Evolutionary conservation across 106 monocot species (phyloP).

Genomic region (Allium sativum): DNA sequence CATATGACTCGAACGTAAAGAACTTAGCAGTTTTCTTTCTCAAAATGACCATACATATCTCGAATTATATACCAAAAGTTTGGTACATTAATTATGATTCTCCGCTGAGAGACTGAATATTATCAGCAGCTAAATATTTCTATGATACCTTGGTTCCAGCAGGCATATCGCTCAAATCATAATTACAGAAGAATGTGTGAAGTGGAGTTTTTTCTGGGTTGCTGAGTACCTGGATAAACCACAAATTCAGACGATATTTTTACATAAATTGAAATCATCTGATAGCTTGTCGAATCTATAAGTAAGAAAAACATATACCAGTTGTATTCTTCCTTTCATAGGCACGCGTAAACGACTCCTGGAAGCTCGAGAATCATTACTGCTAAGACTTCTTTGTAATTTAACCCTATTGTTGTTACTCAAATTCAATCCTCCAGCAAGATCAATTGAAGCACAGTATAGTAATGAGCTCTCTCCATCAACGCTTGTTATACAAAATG

Average conservation of each 20-base stretch:
- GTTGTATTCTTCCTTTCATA: conserved; percentile 81
- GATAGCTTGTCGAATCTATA: conserved; percentile 22
- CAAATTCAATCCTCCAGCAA: conserved; percentile 36
- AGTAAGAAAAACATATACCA: conserved; percentile 52
- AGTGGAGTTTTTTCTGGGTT: conserved; percentile 92
- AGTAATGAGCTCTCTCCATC: conserved; percentile 78
- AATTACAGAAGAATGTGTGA: conserved; percentile 92
- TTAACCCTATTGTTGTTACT: conserved; percentile 43
- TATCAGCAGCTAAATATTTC: background rate
- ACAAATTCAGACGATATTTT: background rate
- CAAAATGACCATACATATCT: no score
- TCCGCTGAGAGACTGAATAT: no score
- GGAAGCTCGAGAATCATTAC: conserved; percentile 47
- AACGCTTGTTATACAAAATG: conserved; percentile 75
- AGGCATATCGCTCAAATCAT: conserved; percentile 97
- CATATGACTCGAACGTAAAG: no score
- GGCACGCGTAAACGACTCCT: conserved; percentile 79
- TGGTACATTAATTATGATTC: no score
- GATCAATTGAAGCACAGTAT: conserved; percentile 87
- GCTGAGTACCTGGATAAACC: conserved; percentile 66
- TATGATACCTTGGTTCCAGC: conserved; percentile 78
- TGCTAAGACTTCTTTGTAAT: conserved; percentile 58
- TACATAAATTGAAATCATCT: conserved; percentile 20
- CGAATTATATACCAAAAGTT: no score
- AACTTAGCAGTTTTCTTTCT: no score